Evolutionary conservation across 306 rosid genomes (phyloP).

Genomic region (Inga oerstediana): DNA sequence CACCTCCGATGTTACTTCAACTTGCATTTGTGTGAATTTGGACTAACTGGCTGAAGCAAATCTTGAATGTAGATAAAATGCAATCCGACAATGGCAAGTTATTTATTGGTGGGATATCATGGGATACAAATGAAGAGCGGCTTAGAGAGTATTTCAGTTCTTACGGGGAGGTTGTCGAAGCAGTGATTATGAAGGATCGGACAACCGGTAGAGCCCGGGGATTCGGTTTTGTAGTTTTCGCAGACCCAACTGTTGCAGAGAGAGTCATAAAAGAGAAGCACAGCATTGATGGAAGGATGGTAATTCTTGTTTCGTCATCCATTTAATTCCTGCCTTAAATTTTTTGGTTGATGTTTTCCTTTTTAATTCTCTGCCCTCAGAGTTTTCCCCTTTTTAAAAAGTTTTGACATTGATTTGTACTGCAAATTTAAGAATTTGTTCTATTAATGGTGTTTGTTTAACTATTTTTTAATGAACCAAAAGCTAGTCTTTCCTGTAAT

Average conservation of each 20-base stretch:
- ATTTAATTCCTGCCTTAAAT: constrained; percentile 32
- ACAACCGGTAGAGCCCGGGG: constrained; percentile 97
- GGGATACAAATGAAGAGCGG: constrained; percentile 99
- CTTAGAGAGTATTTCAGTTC: constrained; percentile 85
- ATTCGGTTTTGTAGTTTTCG: constrained; percentile 88
- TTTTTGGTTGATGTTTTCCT: constrained; percentile 34
- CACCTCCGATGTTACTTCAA: constrained; percentile 34
- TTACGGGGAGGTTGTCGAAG: constrained; percentile 94
- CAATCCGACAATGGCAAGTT: constrained; percentile 96
- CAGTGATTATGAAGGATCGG: constrained; percentile 99
- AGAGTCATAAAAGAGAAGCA: constrained; percentile 87
- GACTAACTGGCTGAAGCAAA: constrained; percentile 37
- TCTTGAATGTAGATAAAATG: constrained; percentile 77
- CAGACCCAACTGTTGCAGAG: constrained; percentile 79
- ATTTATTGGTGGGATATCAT: constrained; percentile 94
- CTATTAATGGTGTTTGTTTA: constrained; percentile 7
- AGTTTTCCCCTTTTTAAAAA: neutral
- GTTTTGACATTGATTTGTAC: constrained; percentile 35
- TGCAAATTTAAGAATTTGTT: constrained; percentile 24
- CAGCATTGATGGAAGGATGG: constrained; percentile 96
- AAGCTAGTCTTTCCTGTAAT: neutral
- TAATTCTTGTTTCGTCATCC: constrained; percentile 40
- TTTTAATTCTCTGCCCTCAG: constrained; percentile 25
- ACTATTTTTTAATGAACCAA: constrained; percentile 28
- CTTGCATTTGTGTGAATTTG: constrained; percentile 50